A percentile compares a stretch with the other conserved stretches of the same genome.
Evolutionary conservation across 202 grass and related monocot species (phyloP).

Genomic region (Zoysia matrella): DNA sequence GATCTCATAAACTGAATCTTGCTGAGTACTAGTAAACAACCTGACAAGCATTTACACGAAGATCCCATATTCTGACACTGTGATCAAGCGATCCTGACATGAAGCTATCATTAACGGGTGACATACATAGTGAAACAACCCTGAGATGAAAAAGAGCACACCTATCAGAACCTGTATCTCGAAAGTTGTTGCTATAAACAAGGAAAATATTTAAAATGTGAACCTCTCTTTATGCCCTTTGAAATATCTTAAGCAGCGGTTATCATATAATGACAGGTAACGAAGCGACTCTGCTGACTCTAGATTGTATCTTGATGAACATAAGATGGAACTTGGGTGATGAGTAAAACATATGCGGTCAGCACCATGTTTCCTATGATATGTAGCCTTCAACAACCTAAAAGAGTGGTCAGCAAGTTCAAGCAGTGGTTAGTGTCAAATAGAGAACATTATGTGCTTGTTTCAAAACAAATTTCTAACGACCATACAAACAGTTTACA

Average conservation of each 20-base stretch:
- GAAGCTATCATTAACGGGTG: conserved; percentile 95
- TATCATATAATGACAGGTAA: conserved; percentile 95
- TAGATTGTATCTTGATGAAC: conserved; percentile 85
- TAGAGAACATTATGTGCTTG: background rate
- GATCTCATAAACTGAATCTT: conserved; percentile 13
- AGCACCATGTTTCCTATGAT: conserved; percentile 95
- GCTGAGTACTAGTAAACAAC: conserved; percentile 47
- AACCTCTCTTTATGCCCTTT: conserved; percentile 96
- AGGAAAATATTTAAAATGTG: background rate
- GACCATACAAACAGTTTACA: background rate
- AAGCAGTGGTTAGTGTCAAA: conserved; percentile 14
- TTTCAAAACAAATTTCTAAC: background rate
- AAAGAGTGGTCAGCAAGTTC: conserved; percentile 28
- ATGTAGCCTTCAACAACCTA: conserved; percentile 89
- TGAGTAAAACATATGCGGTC: conserved; percentile 90
- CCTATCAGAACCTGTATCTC: conserved; percentile 22
- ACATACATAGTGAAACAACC: conserved; percentile 94
- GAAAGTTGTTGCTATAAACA: conserved; percentile 23
- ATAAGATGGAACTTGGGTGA: conserved; percentile 94
- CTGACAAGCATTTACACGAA: conserved; percentile 99
- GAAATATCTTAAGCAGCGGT: conserved; percentile 96
- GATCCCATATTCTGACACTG: conserved; percentile 97
- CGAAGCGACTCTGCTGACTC: conserved; percentile 80
- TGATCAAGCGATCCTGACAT: conserved; percentile 98
- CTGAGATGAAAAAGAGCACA: conserved; percentile 49